Base-by-base conservation (phyloP, 1,284 basidiomycete species). In the Marasmius fiardii region DNA sequence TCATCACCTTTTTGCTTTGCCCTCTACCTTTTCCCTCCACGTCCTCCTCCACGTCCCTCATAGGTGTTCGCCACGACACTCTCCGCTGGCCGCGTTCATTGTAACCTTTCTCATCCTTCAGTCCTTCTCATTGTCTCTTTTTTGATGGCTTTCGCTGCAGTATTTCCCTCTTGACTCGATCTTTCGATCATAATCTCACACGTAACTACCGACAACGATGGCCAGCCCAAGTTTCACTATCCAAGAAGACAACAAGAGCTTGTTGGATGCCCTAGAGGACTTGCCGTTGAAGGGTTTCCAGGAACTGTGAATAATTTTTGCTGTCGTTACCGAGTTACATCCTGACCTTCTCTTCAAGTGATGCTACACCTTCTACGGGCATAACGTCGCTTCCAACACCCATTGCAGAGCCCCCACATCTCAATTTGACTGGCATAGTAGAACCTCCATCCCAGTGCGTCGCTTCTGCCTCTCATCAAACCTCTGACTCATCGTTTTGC, bases 381-480 rank as follows among this genome's bases (percentile, higher is more conserved):
- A 49, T 60, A 20, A 58, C 59, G n/a, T 60, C 59, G 12, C 54
- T 60, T 14, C 59, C 59, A 50, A 60, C 59, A 44, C 59, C 59
- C 14, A 37, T 43, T 10, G 52, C 16, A n/a, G 49, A 54, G 14
- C 49, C 57, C 5, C 34, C 54, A 20, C 39, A 41, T 41, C 33
- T 55, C 16, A n/a, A 31, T 10, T 43, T 52, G n/a, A 43, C 47
- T 26, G 53, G 48, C 4, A 41, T 43, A 20, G 51, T 58, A 31
- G 24, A 51, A 11, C 24, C 51, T 14, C 20, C 54, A 20, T 31
- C 43, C 37, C 48, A 58, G 59, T 56, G 50, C 28, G 54, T 58
- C 11, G 4, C 43, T 5, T 23, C 51, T 10, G 34, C 37, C 37
- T 34, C 43, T 26, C 34, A 16, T 37, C 11, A 11, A n/a, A 28